These are phyloP conservation scores for Schizosaccharomyces versatilis DNA, from an alignment of 1,139 yeast species.

Conservation along the genomic window DNA sequence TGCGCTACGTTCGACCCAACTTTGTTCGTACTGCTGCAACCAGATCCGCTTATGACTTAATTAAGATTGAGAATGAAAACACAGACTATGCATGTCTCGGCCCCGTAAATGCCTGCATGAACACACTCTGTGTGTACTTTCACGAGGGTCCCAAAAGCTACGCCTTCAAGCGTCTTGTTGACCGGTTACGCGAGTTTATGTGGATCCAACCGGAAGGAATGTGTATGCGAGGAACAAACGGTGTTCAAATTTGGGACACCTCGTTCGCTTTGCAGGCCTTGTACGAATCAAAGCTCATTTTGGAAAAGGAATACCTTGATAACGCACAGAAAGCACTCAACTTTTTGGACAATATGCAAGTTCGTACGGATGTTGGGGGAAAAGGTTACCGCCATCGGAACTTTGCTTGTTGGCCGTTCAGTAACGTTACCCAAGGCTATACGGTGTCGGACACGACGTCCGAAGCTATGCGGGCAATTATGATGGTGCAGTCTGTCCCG, in stretches of 20 bases:
- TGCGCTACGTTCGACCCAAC: slow-evolving; percentile 45
- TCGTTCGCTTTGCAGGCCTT: slow-evolving; percentile 76
- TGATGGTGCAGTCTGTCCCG: slow-evolving; percentile 58
- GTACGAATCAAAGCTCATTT: slow-evolving; percentile 60
- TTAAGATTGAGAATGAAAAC: slow-evolving; percentile 53
- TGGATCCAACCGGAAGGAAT: slow-evolving; percentile 81
- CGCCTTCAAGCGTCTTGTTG: slow-evolving; percentile 33
- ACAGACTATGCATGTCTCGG: slow-evolving; percentile 76
- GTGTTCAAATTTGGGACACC: slow-evolving; percentile 93
- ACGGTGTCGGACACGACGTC: slow-evolving; percentile 95
- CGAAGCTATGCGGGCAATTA: slow-evolving; percentile 78
- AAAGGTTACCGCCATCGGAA: slow-evolving; percentile 66
- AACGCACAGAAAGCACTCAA: slow-evolving; percentile 41
- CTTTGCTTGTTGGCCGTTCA: slow-evolving; percentile 91
- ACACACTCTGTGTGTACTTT: slow-evolving; percentile 42
- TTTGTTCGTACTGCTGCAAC: slow-evolving; percentile 42
- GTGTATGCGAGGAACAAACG: slow-evolving; percentile 92
- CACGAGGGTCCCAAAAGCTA: slow-evolving; percentile 53
- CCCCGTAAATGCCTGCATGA: slow-evolving; percentile 77
- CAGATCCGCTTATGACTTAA: slow-evolving; percentile 34
- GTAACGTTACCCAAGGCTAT: slow-evolving; percentile 88
- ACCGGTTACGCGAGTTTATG: slow-evolving; percentile 50
- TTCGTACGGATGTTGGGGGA: background rate
- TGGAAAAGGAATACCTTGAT: slow-evolving; percentile 40
- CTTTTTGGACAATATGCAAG: slow-evolving; percentile 37